Percentiles rank a stretch among this genome's conserved stretches.
These are phyloP conservation scores for Fusarium domesticum DNA, from an alignment of 2,329 filamentous ascomycete genomes.

Conservation along the genomic window DNA sequence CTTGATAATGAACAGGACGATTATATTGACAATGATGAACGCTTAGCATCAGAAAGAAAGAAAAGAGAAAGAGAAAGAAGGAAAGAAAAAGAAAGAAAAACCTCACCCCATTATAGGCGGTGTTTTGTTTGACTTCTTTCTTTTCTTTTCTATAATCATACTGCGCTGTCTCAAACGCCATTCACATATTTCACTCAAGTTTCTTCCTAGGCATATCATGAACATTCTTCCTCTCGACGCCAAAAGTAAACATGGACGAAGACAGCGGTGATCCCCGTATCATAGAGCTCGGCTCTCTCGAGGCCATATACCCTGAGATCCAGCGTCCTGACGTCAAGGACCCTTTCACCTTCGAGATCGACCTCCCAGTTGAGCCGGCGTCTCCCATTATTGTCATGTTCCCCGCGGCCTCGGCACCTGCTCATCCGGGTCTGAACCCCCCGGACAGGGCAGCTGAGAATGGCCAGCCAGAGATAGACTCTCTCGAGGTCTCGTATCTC, in stretches of 20 bases:
- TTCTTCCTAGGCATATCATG: constrained; percentile 18
- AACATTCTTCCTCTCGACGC: constrained; percentile 12
- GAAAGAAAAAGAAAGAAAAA: too few relatives aligned
- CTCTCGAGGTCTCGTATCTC: constrained; percentile 53
- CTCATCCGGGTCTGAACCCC: constrained; percentile 12
- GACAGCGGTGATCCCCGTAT: constrained; percentile 51
- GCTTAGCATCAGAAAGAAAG: too few relatives aligned
- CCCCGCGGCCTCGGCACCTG: constrained; percentile 41
- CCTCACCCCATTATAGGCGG: too few relatives aligned
- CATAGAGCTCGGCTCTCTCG: constrained; percentile 58
- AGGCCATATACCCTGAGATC: constrained; percentile 67
- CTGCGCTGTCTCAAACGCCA: too few relatives aligned
- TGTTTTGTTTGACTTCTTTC: too few relatives aligned
- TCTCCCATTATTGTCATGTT: constrained; percentile 57
- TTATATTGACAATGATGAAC: too few relatives aligned
- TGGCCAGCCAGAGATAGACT: constrained; percentile 36
- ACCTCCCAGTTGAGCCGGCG: constrained; percentile 55
- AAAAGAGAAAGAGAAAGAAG: too few relatives aligned
- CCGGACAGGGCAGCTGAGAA: constrained; percentile 11
- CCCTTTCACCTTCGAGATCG: constrained; percentile 51
- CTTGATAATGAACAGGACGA: too few relatives aligned
- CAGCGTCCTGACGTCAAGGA: constrained; percentile 41
- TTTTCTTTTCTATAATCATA: too few relatives aligned
- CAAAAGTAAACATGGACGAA: constrained; percentile 34
- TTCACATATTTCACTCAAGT: neutral